These are phyloP conservation scores for Prunus mume DNA, from an alignment of 306 rosid genomes.

Conservation along the genomic window DNA sequence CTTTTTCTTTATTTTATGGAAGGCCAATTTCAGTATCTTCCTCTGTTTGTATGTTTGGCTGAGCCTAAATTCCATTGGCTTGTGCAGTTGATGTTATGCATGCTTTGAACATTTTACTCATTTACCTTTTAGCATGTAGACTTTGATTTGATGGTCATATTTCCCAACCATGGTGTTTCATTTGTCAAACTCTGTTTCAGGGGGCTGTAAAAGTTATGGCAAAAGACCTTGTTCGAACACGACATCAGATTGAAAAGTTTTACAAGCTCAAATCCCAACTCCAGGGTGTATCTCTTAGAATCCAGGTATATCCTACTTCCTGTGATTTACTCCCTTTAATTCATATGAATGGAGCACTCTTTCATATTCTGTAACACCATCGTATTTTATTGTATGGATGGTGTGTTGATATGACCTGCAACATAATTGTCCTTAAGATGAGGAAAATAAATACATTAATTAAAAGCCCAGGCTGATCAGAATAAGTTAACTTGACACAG, in stretches of 20 bases:
- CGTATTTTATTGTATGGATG: neutral
- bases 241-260: constrained; percentile 96
- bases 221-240: constrained; percentile 92
- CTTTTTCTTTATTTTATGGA: neutral
- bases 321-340: neutral
- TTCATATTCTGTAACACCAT: neutral
- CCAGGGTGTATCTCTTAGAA: constrained; percentile 96
- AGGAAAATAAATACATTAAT: neutral
- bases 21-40: constrained; percentile 2
- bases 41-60: neutral
- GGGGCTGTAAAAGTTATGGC: constrained; percentile 99
- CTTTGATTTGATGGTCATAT: constrained; percentile 5
- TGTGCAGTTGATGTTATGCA: neutral
- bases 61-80: neutral
- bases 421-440: too few species aligned
- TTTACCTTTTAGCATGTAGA: neutral
- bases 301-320: constrained; percentile 58
- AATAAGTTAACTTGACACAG: neutral
- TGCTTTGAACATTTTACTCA: neutral
- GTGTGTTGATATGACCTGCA: neutral
- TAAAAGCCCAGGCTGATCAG: neutral
- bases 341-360: neutral
- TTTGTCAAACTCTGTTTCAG: constrained; percentile 45
- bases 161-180: constrained; percentile 18
- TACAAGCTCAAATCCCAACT: constrained; percentile 98